These are phyloP conservation scores for Clarkia xantiana DNA, from an alignment of 345 rosid species.

Conservation along the genomic window DNA sequence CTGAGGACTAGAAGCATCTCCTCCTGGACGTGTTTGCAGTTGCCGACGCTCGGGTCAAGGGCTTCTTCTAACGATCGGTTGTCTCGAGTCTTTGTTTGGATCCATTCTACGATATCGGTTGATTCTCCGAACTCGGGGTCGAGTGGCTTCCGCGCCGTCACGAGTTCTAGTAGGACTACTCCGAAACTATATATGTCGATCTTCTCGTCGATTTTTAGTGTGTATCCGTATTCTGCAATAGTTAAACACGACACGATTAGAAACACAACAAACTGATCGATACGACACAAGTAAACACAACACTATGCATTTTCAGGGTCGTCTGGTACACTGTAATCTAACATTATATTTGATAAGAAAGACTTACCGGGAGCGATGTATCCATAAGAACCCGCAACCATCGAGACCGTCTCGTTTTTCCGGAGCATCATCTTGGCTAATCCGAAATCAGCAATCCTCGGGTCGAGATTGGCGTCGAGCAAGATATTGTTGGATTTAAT, in stretches of 20 bases:
- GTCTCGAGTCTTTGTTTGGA: conserved; percentile 48
- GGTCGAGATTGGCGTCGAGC: conserved; percentile 73
- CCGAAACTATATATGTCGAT: conserved; percentile 85
- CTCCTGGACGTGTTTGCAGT: conserved; percentile 74
- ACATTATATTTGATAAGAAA: not conserved
- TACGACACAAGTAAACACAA: no score
- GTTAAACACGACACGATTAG: not conserved
- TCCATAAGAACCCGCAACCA: conserved; percentile 97
- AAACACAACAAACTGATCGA: no score
- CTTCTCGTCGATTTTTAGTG: conserved; percentile 87
- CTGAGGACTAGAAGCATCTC: conserved; percentile 85
- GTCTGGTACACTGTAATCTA: no score
- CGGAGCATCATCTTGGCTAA: conserved; percentile 79
- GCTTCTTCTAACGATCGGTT: conserved; percentile 46
- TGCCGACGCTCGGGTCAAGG: conserved; percentile 59
- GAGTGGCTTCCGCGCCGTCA: conserved; percentile 54
- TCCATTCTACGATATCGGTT: conserved; percentile 59
- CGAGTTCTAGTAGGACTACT: conserved; percentile 70
- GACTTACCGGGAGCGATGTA: conserved; percentile 83
- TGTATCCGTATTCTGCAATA: conserved; percentile 73
- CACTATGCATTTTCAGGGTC: no score
- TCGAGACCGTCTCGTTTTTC: conserved; percentile 77
- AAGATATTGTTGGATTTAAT: conserved; percentile 79
- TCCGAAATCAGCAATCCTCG: conserved; percentile 87
- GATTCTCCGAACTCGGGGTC: conserved; percentile 67